phyloP scores from a whole-genome alignment of 2,329 filamentous ascomycete genomes.

The Chaetomium strumarium region DNA sequence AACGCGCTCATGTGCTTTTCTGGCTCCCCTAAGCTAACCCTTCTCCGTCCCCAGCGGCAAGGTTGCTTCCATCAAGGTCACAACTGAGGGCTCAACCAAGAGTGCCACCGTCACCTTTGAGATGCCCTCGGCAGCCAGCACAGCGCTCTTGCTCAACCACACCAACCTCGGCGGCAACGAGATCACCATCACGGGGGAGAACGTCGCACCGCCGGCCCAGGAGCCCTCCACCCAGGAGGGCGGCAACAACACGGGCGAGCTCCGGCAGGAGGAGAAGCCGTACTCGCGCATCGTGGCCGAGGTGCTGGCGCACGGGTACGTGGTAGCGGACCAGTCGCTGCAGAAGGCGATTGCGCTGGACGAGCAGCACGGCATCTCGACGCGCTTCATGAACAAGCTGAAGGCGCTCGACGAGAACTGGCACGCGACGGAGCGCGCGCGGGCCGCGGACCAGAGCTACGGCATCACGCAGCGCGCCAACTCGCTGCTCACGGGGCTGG shows the following conservation, averaged over 20 bases:
- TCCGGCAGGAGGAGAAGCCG: slow-evolving; percentile 95
- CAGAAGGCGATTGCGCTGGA: slow-evolving; percentile 83
- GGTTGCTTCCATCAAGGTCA: slow-evolving; percentile 77
- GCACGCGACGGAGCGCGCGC: slow-evolving; percentile 81
- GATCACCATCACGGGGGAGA: slow-evolving; percentile 65
- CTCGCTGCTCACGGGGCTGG: slow-evolving; percentile 58
- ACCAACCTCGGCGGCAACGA: slow-evolving; percentile 86
- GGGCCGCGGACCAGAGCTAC: slow-evolving; percentile 77
- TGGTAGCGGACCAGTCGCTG: slow-evolving; percentile 67
- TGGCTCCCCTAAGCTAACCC: slow-evolving; percentile 17
- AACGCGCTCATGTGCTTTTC: no score
- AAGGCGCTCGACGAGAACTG: slow-evolving; percentile 75
- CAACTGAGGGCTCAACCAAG: slow-evolving; percentile 62
- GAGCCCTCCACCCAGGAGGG: slow-evolving; percentile 23
- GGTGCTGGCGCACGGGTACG: slow-evolving; percentile 93
- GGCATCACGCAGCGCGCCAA: slow-evolving; percentile 70
- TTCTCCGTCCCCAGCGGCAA: slow-evolving; percentile 61
- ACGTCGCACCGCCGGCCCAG: slow-evolving; percentile 51
- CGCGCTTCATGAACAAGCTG: slow-evolving; percentile 71
- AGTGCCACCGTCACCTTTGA: slow-evolving; percentile 92
- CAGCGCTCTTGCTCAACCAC: slow-evolving; percentile 92
- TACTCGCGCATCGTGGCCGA: slow-evolving; percentile 89
- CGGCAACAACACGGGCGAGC: slow-evolving; percentile 53
- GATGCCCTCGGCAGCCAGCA: slow-evolving; percentile 94
- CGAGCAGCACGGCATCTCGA: slow-evolving; percentile 78